A percentile compares a stretch with the other conserved stretches of the same genome.
Evolutionary conservation across 257 asterid genomes (phyloP).

Genomic region (Datura wrightii): DNA sequence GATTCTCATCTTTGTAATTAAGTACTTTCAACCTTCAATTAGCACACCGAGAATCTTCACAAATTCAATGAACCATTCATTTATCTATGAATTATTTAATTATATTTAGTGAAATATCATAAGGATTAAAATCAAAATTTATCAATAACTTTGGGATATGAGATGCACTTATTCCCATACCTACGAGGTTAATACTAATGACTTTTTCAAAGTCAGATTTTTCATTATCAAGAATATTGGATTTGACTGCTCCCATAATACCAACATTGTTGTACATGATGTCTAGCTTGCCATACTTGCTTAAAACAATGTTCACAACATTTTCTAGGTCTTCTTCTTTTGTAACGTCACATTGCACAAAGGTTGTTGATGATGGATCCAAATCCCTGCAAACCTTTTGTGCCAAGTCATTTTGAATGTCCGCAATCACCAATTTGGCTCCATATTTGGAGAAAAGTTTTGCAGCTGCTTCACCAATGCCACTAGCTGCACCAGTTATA

Average conservation of each 20-base stretch:
- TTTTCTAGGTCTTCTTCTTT: conserved; percentile 28
- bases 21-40: not conserved
- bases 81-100: too few species aligned
- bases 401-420: conserved; percentile 45
- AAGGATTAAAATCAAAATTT: not conserved
- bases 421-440: conserved; percentile 58
- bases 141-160: not conserved
- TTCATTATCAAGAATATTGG: conserved; percentile 34
- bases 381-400: conserved; percentile 34
- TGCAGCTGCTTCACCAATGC: conserved; percentile 60
- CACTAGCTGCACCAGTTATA: conserved; percentile 63
- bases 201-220: conserved; percentile 36
- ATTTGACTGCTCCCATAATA: conserved; percentile 18
- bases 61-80: not conserved
- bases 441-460: conserved; percentile 46
- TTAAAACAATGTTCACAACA: conserved; percentile 23
- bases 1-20: too few species aligned
- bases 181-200: conserved; percentile 39
- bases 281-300: conserved; percentile 46
- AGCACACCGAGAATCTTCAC: not conserved
- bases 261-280: conserved; percentile 51
- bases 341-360: conserved; percentile 38
- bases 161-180: conserved; percentile 20
- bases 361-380: conserved; percentile 33
- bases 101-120: not conserved